phyloP scores from a whole-genome alignment of 1,284 basidiomycete species.

The Butyriboletus appendiculatus region DNA sequence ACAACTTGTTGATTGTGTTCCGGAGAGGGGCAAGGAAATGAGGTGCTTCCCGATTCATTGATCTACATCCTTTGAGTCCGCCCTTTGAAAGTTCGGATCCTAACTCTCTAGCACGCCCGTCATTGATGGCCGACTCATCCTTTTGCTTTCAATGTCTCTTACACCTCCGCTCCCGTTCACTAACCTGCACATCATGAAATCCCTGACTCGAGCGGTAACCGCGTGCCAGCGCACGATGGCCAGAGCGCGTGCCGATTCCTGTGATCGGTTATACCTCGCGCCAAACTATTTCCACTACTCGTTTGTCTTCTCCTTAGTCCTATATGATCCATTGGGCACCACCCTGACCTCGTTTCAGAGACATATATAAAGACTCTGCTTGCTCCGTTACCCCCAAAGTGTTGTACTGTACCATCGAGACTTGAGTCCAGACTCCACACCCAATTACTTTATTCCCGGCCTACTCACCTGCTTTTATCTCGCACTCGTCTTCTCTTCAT shows the following conservation, averaged over 20 bases:
- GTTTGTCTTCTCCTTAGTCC: constrained; percentile 19
- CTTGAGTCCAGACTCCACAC: constrained; percentile 7
- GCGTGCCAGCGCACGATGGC: constrained; percentile 6
- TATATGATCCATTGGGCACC: constrained; percentile 14
- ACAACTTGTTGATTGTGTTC: constrained; percentile 7
- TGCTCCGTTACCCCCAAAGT: constrained; percentile 15
- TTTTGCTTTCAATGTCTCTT: constrained; percentile 8
- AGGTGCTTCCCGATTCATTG: constrained; percentile 17
- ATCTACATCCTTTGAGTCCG: constrained; percentile 21
- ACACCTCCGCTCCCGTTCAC: constrained; percentile 1
- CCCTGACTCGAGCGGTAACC: constrained; percentile 2
- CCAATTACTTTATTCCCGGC: constrained; percentile 24
- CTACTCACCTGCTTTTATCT: constrained; percentile 13
- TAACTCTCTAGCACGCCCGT: constrained; percentile 12
- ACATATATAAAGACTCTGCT: constrained; percentile 31
- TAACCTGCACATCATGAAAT: constrained; percentile 23
- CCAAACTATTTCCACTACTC: constrained; percentile 17
- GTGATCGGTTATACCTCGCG: constrained; percentile 35
- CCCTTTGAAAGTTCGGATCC: constrained; percentile 14
- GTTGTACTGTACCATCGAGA: constrained; percentile 10
- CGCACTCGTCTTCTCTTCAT: constrained; percentile 35
- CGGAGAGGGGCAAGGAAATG: neutral
- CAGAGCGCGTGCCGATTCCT: constrained; percentile 14
- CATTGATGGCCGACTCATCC: constrained; percentile 16
- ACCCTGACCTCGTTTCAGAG: constrained; percentile 40